Evolutionary conservation across 2,329 filamentous ascomycete species (phyloP), one percentile per base, ranked within the genome.

Genomic region (Colletotrichum siamense): DNA sequence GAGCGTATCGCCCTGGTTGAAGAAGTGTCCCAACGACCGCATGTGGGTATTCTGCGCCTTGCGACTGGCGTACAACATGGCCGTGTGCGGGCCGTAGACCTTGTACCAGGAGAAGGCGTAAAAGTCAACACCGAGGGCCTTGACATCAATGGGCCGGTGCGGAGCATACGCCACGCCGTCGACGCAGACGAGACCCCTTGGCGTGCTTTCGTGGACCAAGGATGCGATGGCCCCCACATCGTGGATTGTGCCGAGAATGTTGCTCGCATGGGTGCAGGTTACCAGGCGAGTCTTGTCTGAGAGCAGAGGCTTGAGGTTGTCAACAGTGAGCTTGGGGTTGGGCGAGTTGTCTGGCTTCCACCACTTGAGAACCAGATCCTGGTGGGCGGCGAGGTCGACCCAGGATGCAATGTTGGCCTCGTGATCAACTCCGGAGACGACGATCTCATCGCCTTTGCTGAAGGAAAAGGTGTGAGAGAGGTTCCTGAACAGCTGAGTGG

Each of bases 31-130:
- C 1, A 88, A 79, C 0, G 91, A 90, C 6, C 84, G 84, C 71
- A 95, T 86, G 64, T 88, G 83, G 6, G 13, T 24, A 18, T 88
- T 80, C 76, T 94, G 91, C 0, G 91, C 92, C 0, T 83, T 80
- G 6, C 86, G 86, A 28, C 91, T 91, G 7, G 90, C 93, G 81
- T 95, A 96, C 2, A 96, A 86, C 78, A 93, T 90, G 0, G 94
- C 89, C 2, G 96, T 88, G 79, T 96, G 95, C 1, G 95, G 94
- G 0, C 94, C 95, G 81, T 94, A 96, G 3, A 96, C 91, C 82
- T 96, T 96, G 85, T 96, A 96, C 94, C 94, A 96, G 1, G 90
- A 93, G 81, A 96, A 95, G n/a, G 89, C 85, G 82, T 96, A 96
- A 79, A 96, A 93, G 81, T 96, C 95, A 0, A 94, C 93, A 1